These are phyloP conservation scores for Mycena epipterygia DNA, from an alignment of 768 basidiomycete species.

Conservation along the genomic window DNA sequence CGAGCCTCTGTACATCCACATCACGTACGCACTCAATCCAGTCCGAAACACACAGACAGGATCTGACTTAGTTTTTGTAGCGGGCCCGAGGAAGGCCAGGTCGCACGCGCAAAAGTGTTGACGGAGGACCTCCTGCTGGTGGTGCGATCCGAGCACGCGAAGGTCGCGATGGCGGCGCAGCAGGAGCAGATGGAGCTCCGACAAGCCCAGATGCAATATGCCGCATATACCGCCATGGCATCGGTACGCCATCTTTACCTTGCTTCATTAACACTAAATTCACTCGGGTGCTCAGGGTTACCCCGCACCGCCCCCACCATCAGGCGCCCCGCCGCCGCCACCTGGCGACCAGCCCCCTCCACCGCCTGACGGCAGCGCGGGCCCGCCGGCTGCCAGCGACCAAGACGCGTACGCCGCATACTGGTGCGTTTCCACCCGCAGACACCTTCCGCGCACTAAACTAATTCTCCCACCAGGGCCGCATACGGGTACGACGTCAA, in stretches of 20 bases:
- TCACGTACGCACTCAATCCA: slow-evolving; percentile 64
- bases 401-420: slow-evolving; percentile 72
- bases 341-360: slow-evolving; percentile 62
- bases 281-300: slow-evolving; percentile 30
- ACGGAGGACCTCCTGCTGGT: slow-evolving; percentile 93
- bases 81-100: slow-evolving; percentile 90
- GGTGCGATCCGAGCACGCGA: slow-evolving; percentile 89
- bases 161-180: slow-evolving; percentile 73
- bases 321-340: slow-evolving; percentile 44
- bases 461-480: slow-evolving; percentile 63
- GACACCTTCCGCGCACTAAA: neutral
- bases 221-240: slow-evolving; percentile 76
- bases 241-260: slow-evolving; percentile 31
- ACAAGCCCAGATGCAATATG: slow-evolving; percentile 86
- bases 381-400: slow-evolving; percentile 57
- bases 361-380: slow-evolving; percentile 49
- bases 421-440: slow-evolving; percentile 57
- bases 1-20: slow-evolving; percentile 86
- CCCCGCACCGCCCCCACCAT: slow-evolving; percentile 39
- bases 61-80: slow-evolving; percentile 40
- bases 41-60: slow-evolving; percentile 36
- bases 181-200: slow-evolving; percentile 92
- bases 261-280: slow-evolving; percentile 4
- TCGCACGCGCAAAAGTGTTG: slow-evolving; percentile 87
- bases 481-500: slow-evolving; percentile 91